Conservation (phyloP, 257 asterid genomes). For the Vinca minor region DNA sequence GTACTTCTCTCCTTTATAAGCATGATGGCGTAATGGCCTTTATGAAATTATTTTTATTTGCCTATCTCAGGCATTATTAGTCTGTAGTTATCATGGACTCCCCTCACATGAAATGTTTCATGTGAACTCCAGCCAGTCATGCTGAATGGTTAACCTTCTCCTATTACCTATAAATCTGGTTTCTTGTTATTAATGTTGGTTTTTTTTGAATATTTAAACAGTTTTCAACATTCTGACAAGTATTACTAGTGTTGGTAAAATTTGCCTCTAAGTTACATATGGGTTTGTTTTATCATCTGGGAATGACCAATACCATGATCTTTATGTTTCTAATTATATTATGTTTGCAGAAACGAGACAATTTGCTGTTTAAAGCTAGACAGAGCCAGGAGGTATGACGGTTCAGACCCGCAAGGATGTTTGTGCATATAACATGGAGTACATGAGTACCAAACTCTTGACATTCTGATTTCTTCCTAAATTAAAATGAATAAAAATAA, state of each 20-base stretch:
- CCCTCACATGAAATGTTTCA: background rate
- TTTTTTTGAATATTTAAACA: background rate
- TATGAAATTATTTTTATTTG: background rate
- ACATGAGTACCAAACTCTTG: background rate
- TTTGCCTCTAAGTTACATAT: background rate
- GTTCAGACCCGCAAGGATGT: background rate
- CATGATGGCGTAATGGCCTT: background rate
- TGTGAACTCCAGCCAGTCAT: background rate
- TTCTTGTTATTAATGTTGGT: background rate
- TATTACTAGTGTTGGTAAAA: background rate
- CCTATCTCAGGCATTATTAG: background rate
- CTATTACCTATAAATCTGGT: background rate
- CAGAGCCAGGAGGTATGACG: constrained; percentile 61
- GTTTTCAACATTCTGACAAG: background rate
- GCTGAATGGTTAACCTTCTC: background rate
- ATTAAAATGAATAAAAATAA: too few relatives aligned
- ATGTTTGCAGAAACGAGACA: constrained; percentile 62
- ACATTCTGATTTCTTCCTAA: too few relatives aligned
- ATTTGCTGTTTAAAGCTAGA: constrained; percentile 54
- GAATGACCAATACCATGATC: background rate
- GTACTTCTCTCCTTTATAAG: background rate
- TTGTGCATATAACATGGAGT: background rate
- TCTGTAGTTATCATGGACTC: background rate
- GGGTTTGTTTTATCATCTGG: background rate
- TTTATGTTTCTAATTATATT: background rate